Percentiles rank a stretch among this genome's conserved stretches.
phyloP scores from a whole-genome alignment of 345 rosid genomes.

The Abelmoschus esculentus region DNA sequence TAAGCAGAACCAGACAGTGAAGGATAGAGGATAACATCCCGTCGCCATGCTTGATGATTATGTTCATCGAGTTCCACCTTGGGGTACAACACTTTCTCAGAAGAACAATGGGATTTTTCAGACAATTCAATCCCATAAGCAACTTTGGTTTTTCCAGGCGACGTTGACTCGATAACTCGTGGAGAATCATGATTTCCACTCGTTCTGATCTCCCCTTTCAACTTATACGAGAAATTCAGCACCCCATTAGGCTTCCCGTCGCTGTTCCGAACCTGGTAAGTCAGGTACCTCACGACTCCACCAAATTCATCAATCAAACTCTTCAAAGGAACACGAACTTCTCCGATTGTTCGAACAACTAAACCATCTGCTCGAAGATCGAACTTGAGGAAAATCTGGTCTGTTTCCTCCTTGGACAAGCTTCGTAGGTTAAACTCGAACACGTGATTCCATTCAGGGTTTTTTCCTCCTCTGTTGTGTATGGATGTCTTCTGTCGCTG shows the following conservation, averaged over 20 bases:
- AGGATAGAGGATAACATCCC: not conserved
- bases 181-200: not conserved
- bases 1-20: not conserved
- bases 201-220: slow-evolving; percentile 5
- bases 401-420: not conserved
- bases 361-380: slow-evolving; percentile 22
- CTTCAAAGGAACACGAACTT: slow-evolving; percentile 27
- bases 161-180: no score
- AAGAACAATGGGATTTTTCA: not conserved
- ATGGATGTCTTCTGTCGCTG: slow-evolving; percentile 27
- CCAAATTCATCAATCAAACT: slow-evolving; percentile 32
- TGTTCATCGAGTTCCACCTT: not conserved
- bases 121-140: not conserved
- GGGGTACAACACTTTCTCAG: not conserved
- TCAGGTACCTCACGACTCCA: slow-evolving; percentile 23
- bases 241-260: slow-evolving; percentile 38
- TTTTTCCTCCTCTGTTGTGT: slow-evolving; percentile 20
- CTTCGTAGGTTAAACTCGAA: slow-evolving; percentile 29
- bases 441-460: slow-evolving; percentile 43
- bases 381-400: slow-evolving; percentile 25
- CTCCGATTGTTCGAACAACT: slow-evolving; percentile 27
- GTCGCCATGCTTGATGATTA: not conserved
- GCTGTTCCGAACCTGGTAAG: slow-evolving; percentile 27
- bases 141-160: no score
- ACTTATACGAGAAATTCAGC: slow-evolving; percentile 27